A percentile compares a stretch with the other conserved stretches of the same genome.
Conservation (phyloP, 2,329 filamentous ascomycete species). For the Xylariaceae sp. region DNA sequence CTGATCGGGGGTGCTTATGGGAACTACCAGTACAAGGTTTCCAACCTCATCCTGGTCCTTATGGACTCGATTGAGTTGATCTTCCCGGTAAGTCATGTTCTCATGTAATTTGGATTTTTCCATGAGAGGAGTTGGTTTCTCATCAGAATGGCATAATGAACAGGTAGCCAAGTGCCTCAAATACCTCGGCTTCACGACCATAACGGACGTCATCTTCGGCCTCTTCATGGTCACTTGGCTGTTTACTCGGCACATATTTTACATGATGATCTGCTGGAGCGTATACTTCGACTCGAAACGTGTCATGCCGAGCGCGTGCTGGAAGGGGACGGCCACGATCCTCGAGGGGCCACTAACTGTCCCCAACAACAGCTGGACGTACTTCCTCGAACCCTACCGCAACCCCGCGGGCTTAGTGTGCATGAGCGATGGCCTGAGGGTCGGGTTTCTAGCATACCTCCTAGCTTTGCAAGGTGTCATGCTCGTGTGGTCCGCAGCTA, state of each 20-base stretch:
- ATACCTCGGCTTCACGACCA: conserved; percentile 69
- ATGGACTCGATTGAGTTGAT: conserved; percentile 92
- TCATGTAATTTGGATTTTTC: no score
- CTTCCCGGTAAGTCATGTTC: conserved; percentile 62
- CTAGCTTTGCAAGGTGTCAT: conserved; percentile 76
- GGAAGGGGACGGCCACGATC: conserved; percentile 52
- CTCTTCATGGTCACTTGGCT: conserved; percentile 83
- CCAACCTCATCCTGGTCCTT: conserved; percentile 78
- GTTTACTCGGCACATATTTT: conserved; percentile 73
- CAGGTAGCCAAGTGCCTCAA: conserved; percentile 88
- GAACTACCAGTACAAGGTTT: conserved; percentile 80
- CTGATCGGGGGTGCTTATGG: conserved; percentile 78
- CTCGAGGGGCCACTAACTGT: conserved; percentile 51
- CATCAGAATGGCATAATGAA: no score
- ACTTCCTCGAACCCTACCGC: conserved; percentile 69
- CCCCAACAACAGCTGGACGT: conserved; percentile 46
- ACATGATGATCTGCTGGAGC: conserved; percentile 74
- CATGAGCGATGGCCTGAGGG: conserved; percentile 70
- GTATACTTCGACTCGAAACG: conserved; percentile 62
- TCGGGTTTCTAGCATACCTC: conserved; percentile 70
- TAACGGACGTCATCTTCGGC: conserved; percentile 79
- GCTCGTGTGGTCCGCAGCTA: conserved; percentile 82
- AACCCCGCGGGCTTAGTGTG: conserved; percentile 72
- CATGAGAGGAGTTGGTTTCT: no score
- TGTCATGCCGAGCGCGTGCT: conserved; percentile 67